Evolutionary conservation across 768 basidiomycete genomes (phyloP), one percentile per base, ranked within the genome.

Genomic region (Rhodotorula diobovata): DNA sequence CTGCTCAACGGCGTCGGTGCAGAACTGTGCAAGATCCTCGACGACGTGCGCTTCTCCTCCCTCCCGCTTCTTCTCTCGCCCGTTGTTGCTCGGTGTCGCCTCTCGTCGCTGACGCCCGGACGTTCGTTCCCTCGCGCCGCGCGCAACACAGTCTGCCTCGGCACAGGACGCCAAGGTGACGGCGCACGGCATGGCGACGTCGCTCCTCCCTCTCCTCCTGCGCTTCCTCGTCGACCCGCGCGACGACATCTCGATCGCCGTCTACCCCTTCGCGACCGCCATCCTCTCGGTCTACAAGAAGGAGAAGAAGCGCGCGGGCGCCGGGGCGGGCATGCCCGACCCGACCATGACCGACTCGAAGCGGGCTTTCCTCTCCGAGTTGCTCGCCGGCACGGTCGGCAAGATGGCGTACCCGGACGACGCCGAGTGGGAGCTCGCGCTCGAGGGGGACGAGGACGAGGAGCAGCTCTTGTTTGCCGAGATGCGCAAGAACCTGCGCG

Each of bases 181-280:
- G 30, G 51, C 72, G 5, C 53, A 54, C 21, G 28, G 35, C 12
- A 48, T 50, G 20, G 39, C 66, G 61, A 68, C 71, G 20, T 37
- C 65, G 15, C 81, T 88, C 54, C 84, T 93, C 28, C 91, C 93
- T 3, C 84, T 93, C 46, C 85, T 92, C 83, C 84, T 99, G 20
- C 88, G 87, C 25, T 93, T 97, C 82, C 84, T 98, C 82, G 89
- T 88, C 16, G 96, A 98, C 78, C 84, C 88, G 37, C 90, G 91
- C 73, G 91, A 94, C 71, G 93, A 95, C 77, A 93, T 91, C 12
- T 88, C 88, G 72, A 86, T 87, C 32, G 89, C 93, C 14, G 85
- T 97, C 51, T 91, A 93, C 77, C 87, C 90, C 7, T 82, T 96
- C 66, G 82, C 96, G 23, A 86, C 88, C 71, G 84, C 86, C 32